Percentiles rank a stretch among this genome's conserved stretches.
phyloP scores from a whole-genome alignment of 1,284 basidiomycete species.

The Caloboletus inedulis region DNA sequence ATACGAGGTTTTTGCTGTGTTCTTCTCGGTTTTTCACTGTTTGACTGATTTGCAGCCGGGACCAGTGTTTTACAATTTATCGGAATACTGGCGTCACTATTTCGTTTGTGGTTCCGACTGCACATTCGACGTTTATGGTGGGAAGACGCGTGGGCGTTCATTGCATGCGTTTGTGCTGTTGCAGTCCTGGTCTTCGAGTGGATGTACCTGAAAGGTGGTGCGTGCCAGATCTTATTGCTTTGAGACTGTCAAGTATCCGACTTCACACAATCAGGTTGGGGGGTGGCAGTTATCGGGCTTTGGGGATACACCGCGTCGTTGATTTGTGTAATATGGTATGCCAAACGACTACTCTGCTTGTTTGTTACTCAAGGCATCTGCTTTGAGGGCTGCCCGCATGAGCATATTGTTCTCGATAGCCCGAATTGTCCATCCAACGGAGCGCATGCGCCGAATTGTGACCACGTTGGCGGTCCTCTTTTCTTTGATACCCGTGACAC shows the following conservation, averaged over 20 bases:
- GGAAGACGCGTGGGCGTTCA: constrained; percentile 24
- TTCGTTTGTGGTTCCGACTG: constrained; percentile 20
- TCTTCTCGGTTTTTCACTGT: not conserved
- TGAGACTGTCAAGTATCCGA: not conserved
- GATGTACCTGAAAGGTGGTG: constrained; percentile 17
- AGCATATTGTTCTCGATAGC: constrained; percentile 26
- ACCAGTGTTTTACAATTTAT: constrained; percentile 12
- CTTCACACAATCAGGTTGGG: constrained; percentile 4
- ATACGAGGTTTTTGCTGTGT: constrained; percentile 13
- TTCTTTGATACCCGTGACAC: not conserved
- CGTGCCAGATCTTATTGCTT: not conserved
- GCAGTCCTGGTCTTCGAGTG: constrained; percentile 13
- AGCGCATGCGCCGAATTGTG: constrained; percentile 9
- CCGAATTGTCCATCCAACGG: constrained; percentile 16
- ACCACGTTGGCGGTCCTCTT: constrained; percentile 9
- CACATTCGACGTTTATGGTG: constrained; percentile 21
- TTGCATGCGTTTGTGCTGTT: constrained; percentile 17
- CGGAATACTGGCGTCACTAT: constrained; percentile 14
- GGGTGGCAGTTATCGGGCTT: constrained; percentile 10
- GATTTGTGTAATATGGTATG: constrained; percentile 19
- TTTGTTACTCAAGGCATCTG: constrained; percentile 1
- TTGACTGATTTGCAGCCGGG: constrained; percentile 8
- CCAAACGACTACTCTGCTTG: not conserved
- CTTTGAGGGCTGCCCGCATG: constrained; percentile 23
- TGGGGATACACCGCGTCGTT: constrained; percentile 9